A percentile compares a stretch with the other conserved stretches of the same genome.
These are phyloP conservation scores for Thalassiosira sp. DNA, from an alignment of 352 stramenopile genomes.

Conservation along the genomic window DNA sequence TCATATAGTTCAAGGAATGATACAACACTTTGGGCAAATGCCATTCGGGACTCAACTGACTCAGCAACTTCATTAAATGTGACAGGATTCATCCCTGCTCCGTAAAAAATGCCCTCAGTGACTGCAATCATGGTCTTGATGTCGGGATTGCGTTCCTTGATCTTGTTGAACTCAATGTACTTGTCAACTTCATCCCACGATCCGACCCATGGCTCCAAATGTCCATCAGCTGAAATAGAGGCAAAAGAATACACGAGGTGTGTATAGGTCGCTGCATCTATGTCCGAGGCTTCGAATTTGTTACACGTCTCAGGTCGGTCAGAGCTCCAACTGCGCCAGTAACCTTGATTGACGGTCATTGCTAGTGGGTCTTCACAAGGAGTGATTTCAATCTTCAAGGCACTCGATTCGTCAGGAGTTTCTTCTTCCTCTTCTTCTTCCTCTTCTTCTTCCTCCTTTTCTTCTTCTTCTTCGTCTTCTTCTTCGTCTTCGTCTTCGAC, in stretches of 20 bases:
- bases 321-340: slow-evolving; percentile 59
- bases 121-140: slow-evolving; percentile 61
- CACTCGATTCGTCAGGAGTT: slow-evolving; percentile 27
- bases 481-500: slow-evolving; percentile 1
- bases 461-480: slow-evolving; percentile 13
- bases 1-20: slow-evolving; percentile 58
- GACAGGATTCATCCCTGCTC: slow-evolving; percentile 54
- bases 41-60: slow-evolving; percentile 36
- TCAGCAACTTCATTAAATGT: slow-evolving; percentile 51
- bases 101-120: slow-evolving; percentile 60
- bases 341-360: slow-evolving; percentile 63
- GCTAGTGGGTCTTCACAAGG: slow-evolving; percentile 55
- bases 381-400: slow-evolving; percentile 53
- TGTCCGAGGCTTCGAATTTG: slow-evolving; percentile 55
- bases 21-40: slow-evolving; percentile 55
- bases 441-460: slow-evolving; percentile 2
- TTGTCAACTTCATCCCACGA: slow-evolving; percentile 60
- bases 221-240: slow-evolving; percentile 55
- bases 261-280: slow-evolving; percentile 52
- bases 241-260: slow-evolving; percentile 61
- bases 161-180: slow-evolving; percentile 62
- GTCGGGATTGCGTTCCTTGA: slow-evolving; percentile 50
- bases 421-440: slow-evolving; percentile 18
- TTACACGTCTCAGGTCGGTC: slow-evolving; percentile 51
- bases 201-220: slow-evolving; percentile 56